Evolutionary conservation across 495 filamentous ascomycete genomes (phyloP).

Genomic region (Staphylotrichum tortipilum): DNA sequence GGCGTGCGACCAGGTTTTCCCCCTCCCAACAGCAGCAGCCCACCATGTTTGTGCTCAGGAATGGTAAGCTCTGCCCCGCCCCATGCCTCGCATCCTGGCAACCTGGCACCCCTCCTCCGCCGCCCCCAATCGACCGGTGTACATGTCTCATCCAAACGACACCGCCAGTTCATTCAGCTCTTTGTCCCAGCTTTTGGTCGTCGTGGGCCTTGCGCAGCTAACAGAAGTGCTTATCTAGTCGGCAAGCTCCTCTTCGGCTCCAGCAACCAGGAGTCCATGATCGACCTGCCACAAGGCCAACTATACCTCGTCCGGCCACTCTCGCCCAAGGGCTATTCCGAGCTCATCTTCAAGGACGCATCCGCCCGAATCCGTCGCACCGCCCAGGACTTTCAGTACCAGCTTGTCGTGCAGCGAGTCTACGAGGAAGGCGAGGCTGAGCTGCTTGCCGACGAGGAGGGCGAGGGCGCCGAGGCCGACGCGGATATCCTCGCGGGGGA

Average conservation of each 20-base stretch:
- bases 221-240: slow-evolving; percentile 43
- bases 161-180: too few relatives aligned
- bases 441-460: slow-evolving; percentile 71
- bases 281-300: slow-evolving; percentile 89
- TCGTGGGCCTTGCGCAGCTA: neutral
- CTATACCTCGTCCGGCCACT: slow-evolving; percentile 93
- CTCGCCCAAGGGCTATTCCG: slow-evolving; percentile 93
- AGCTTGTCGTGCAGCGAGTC: slow-evolving; percentile 88
- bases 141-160: neutral
- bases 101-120: too few relatives aligned
- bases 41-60: slow-evolving; percentile 26
- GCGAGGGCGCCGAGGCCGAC: slow-evolving; percentile 64
- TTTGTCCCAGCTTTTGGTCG: neutral
- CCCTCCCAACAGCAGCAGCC: neutral
- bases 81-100: neutral
- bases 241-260: slow-evolving; percentile 89
- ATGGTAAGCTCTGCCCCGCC: slow-evolving; percentile 21
- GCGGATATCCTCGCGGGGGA: slow-evolving; percentile 57
- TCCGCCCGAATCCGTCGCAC: slow-evolving; percentile 85
- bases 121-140: too few relatives aligned
- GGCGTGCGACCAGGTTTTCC: neutral
- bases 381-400: slow-evolving; percentile 90
- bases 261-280: slow-evolving; percentile 81
- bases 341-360: slow-evolving; percentile 97
- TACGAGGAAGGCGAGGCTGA: slow-evolving; percentile 98